Conservation (phyloP, 2,329 filamentous ascomycete genomes). For the Paecilomyces formosus region DNA sequence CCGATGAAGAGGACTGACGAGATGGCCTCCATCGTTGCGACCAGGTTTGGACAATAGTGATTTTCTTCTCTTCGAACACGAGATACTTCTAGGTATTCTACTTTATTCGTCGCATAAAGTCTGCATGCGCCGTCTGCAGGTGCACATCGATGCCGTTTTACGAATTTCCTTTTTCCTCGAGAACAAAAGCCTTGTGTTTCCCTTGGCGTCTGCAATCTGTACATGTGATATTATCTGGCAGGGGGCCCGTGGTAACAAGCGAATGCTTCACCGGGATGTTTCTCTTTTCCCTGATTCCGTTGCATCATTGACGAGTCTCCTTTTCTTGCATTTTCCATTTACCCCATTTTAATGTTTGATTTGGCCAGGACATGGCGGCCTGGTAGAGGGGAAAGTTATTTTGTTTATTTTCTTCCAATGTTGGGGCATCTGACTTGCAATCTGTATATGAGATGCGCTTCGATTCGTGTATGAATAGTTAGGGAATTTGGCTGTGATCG, state of each 20-base stretch:
- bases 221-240: slow-evolving; percentile 1
- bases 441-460: neutral
- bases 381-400: neutral
- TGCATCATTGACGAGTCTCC: neutral
- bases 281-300: slow-evolving; percentile 3
- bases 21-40: neutral
- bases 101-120: slow-evolving; percentile 1
- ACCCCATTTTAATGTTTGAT: neutral
- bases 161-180: slow-evolving; percentile 12
- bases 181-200: slow-evolving; percentile 1
- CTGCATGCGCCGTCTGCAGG: slow-evolving; percentile 1
- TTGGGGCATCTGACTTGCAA: slow-evolving; percentile 1
- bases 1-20: slow-evolving; percentile 6
- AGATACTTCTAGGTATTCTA: neutral
- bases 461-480: neutral
- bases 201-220: neutral
- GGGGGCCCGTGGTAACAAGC: neutral
- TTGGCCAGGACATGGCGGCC: neutral
- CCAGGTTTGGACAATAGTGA: neutral
- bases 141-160: slow-evolving; percentile 9
- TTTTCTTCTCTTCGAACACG: neutral
- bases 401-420: neutral
- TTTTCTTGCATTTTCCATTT: neutral
- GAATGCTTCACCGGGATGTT: slow-evolving; percentile 2
- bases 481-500: neutral